phyloP scores from a whole-genome alignment of 805 yeast genomes.

The Saturnispora sekii region DNA sequence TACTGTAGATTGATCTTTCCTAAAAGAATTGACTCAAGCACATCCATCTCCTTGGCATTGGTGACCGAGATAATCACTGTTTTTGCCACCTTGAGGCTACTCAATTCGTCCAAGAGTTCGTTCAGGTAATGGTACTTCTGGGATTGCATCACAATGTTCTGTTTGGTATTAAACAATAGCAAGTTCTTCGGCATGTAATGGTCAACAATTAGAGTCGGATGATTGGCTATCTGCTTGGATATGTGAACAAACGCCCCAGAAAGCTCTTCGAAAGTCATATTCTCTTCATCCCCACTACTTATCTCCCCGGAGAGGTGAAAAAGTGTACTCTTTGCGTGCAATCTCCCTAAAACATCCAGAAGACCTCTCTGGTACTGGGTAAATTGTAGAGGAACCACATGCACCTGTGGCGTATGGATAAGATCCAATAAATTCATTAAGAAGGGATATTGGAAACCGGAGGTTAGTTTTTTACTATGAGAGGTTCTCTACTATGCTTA shows the following conservation, averaged over 20 bases:
- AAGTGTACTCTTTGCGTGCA: constrained; percentile 28
- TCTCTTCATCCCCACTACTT: not conserved
- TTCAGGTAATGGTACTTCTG: constrained; percentile 54
- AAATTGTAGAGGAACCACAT: constrained; percentile 33
- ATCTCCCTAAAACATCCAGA: constrained; percentile 31
- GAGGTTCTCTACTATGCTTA: constrained; percentile 7
- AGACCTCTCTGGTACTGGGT: constrained; percentile 36
- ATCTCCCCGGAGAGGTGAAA: not conserved
- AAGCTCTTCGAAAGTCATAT: constrained; percentile 25
- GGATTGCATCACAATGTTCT: constrained; percentile 40
- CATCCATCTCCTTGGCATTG: constrained; percentile 59
- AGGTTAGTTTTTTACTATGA: no score
- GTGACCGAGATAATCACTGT: constrained; percentile 44
- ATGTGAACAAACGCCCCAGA: constrained; percentile 37
- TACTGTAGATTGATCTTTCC: constrained; percentile 57
- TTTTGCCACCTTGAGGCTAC: constrained; percentile 16
- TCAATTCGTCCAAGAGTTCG: constrained; percentile 32
- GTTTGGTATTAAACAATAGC: constrained; percentile 55
- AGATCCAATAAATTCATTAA: constrained; percentile 3
- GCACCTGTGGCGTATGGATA: constrained; percentile 13
- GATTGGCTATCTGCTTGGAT: constrained; percentile 43
- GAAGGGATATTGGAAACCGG: no score
- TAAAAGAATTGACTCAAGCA: constrained; percentile 68
- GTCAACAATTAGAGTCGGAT: constrained; percentile 64
- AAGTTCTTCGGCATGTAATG: constrained; percentile 69